Evolutionary conservation across 2,329 filamentous ascomycete species (phyloP), one percentile per base, ranked within the genome.

Genomic region (Penicillium sclerotiorum): DNA sequence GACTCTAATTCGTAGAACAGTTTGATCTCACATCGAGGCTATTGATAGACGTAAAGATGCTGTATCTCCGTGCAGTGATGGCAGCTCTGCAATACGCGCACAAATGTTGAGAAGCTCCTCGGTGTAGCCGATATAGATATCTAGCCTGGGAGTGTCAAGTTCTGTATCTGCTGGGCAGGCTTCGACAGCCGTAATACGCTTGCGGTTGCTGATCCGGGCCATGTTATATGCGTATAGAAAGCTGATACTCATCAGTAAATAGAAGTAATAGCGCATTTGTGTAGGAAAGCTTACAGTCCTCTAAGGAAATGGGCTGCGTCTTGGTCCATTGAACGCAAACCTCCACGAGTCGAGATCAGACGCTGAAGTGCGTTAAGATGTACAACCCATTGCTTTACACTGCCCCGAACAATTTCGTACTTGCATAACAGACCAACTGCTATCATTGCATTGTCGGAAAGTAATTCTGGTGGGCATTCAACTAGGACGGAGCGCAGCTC

Each of bases 101-200:
- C 67, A 72, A 22, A 68, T 49, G 48, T 66, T 66, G 20, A 72
- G 57, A 3, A 71, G 55, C 13, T 69, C 63, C 45, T 72, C 69
- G 0, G 68, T 71, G 43, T 70, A 72, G 2, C 69, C 69, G 28
- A 71, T 60, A 42, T 72, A 72, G 20, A 69, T 69, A 40, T 71
- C 69, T 7, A 72, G 51, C 47, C 63, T 68, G 11, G 59, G 66
- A 23, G 61, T 45, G 4, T 54, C 58, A 21, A 65, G 52, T 20
- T 61, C 48, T 12, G 63, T 60, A 4, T 61, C 53, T 12, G 57
- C 58, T 6, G 57, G 48, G 6, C 53, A 49, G 13, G 50, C 27
- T 12, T 51, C 53, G 9, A 39, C 25, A 12, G 52, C 27, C 22
- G 54, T 56, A 35, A 63, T 57, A 13, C 56, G 58, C n/a, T 57